Evolutionary conservation across 129 eudicot species (phyloP).

Genomic region (Artemisia annua): DNA sequence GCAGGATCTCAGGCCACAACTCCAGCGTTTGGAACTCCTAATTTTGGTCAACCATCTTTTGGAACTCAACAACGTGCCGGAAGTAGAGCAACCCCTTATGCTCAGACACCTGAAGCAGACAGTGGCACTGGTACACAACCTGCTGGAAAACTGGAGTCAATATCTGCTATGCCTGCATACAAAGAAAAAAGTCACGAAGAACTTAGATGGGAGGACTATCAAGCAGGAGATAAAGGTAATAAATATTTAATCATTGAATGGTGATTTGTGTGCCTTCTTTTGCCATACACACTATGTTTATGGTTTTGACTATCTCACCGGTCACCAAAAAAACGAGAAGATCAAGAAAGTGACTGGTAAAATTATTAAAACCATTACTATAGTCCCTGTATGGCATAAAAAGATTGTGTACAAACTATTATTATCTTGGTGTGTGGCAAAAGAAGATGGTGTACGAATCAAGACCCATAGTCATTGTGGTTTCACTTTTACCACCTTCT

Average conservation of each 20-base stretch:
- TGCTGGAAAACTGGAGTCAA: conserved; percentile 82
- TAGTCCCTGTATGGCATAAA: too few species aligned
- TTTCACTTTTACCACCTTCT: too few species aligned
- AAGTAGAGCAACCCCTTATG: conserved; percentile 75
- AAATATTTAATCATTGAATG: neutral
- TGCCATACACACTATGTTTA: too few species aligned
- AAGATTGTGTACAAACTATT: too few species aligned
- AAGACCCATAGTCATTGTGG: too few species aligned
- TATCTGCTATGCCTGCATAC: conserved; percentile 92
- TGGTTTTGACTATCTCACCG: too few species aligned
- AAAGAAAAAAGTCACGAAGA: conserved; percentile 96
- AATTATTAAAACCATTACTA: too few species aligned
- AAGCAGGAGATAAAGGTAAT: conserved; percentile 86
- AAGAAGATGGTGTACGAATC: neutral
- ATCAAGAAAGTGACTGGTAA: too few species aligned
- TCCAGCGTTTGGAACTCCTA: conserved; percentile 59
- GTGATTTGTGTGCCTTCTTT: too few species aligned
- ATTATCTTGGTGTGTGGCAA: too few species aligned
- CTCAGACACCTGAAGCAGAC: conserved; percentile 72
- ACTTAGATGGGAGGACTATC: conserved; percentile 98
- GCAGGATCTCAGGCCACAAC: conserved; percentile 79
- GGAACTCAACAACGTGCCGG: conserved; percentile 85
- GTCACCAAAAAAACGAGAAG: too few species aligned
- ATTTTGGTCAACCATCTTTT: conserved; percentile 70
- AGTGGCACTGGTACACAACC: conserved; percentile 58